phyloP scores from a whole-genome alignment of 139 green algal species.

The Chlorella sp. region DNA sequence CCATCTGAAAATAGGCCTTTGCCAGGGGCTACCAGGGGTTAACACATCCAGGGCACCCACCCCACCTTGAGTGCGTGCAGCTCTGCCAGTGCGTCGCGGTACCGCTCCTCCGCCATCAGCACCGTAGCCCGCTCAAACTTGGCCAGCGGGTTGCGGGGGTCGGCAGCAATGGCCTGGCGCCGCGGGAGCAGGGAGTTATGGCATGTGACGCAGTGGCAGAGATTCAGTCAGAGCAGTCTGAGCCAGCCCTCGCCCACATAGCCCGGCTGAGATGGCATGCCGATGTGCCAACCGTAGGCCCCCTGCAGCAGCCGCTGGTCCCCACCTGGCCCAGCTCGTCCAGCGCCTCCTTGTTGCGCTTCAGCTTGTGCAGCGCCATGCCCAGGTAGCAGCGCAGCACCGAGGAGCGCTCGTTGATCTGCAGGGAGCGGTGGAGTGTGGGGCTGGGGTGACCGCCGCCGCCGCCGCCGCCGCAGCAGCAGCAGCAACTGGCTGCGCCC shows the following conservation, averaged over 20 bases:
- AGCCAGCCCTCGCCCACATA: too few relatives aligned
- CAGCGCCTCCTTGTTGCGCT: slow-evolving; percentile 75
- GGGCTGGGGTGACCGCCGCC: too few relatives aligned
- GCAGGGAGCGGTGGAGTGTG: slow-evolving; percentile 2
- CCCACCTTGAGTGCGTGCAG: slow-evolving; percentile 73
- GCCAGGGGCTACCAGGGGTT: too few relatives aligned
- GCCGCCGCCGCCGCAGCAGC: too few relatives aligned
- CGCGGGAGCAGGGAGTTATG: background rate
- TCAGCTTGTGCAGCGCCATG: slow-evolving; percentile 84
- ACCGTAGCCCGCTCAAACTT: slow-evolving; percentile 89
- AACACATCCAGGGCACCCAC: too few relatives aligned
- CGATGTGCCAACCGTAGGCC: too few relatives aligned
- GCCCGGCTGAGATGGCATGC: too few relatives aligned
- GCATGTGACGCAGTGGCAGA: background rate
- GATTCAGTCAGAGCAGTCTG: too few relatives aligned
- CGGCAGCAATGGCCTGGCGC: slow-evolving; percentile 77
- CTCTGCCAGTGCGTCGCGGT: slow-evolving; percentile 76
- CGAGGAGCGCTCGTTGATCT: slow-evolving; percentile 83
- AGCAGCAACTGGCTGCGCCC: too few relatives aligned
- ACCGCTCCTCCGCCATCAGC: slow-evolving; percentile 72
- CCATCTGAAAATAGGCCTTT: too few relatives aligned
- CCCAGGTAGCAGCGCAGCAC: slow-evolving; percentile 95
- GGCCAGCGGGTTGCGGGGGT: slow-evolving; percentile 92
- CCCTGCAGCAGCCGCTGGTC: too few relatives aligned
- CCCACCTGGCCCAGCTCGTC: slow-evolving; percentile 60